These are phyloP conservation scores for Geotrichum klebahnii DNA, from an alignment of 1,139 yeast genomes.

Conservation along the genomic window DNA sequence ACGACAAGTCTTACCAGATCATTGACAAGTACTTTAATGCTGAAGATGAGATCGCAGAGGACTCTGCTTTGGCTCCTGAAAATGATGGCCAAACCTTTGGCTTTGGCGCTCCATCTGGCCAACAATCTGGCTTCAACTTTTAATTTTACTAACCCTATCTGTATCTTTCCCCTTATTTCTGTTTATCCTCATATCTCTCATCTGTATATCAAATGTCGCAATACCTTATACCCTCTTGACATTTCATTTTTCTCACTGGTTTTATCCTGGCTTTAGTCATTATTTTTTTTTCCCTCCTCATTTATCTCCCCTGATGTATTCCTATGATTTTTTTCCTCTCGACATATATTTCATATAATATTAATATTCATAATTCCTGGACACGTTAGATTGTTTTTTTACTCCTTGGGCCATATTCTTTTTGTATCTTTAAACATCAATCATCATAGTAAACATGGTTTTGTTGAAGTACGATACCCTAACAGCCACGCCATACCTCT, in stretches of 20 bases:
- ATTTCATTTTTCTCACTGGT: background rate
- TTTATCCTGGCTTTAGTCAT: background rate
- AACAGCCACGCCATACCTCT: no score
- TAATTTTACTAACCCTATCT: background rate
- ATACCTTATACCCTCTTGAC: slow-evolving; percentile 7
- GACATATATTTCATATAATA: slow-evolving; percentile 2
- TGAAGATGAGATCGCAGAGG: slow-evolving; percentile 73
- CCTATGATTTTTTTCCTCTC: slow-evolving; percentile 1
- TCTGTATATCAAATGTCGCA: background rate
- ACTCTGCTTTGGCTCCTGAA: slow-evolving; percentile 76
- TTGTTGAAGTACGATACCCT: no score
- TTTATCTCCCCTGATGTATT: slow-evolving; percentile 7
- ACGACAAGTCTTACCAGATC: slow-evolving; percentile 82
- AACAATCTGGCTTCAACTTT: slow-evolving; percentile 27
- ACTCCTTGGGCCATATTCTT: background rate
- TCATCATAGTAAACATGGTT: no score
- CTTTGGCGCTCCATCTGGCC: slow-evolving; percentile 55
- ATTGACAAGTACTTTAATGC: slow-evolving; percentile 80
- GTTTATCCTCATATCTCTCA: background rate
- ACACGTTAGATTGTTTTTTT: no score
- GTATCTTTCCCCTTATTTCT: background rate
- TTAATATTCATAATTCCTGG: slow-evolving; percentile 4
- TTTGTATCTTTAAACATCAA: background rate
- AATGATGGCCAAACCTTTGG: slow-evolving; percentile 77
- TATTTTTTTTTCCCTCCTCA: background rate